A percentile compares a stretch with the other conserved stretches of the same genome.
These are phyloP conservation scores for Cunninghamia lanceolata DNA, from an alignment of 75 land plant species.

Conservation along the genomic window DNA sequence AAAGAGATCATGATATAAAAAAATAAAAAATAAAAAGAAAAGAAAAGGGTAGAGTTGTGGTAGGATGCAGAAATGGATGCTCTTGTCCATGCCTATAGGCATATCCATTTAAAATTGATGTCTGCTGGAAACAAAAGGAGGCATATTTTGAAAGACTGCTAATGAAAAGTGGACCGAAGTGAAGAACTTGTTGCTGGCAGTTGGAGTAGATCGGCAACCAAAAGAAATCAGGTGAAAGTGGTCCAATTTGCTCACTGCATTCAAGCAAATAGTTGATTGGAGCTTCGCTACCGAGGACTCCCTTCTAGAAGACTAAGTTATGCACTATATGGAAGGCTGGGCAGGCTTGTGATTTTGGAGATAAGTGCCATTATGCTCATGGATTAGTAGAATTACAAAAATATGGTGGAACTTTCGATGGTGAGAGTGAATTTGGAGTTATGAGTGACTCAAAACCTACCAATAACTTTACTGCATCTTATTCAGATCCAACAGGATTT, in stretches of 20 bases:
- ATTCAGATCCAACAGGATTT: no score
- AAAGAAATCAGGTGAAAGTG: conserved; percentile 37
- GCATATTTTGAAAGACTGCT: conserved; percentile 30
- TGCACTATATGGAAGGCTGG: no score
- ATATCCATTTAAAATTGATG: conserved; percentile 27
- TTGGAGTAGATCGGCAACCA: conserved; percentile 31
- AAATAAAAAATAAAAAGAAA: no score
- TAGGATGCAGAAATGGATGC: conserved; percentile 42
- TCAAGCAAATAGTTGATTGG: conserved; percentile 39
- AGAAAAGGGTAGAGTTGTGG: conserved; percentile 38
- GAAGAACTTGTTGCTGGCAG: conserved; percentile 18
- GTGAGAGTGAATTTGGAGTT: no score
- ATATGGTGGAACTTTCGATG: no score
- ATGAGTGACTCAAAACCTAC: no score
- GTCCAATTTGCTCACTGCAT: conserved; percentile 36
- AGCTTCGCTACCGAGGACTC: no score
- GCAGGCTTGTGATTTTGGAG: no score
- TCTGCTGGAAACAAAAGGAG: conserved; percentile 30
- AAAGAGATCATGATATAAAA: conserved; percentile 12
- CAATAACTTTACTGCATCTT: no score
- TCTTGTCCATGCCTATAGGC: conserved; percentile 27
- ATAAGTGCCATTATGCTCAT: no score
- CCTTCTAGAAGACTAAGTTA: no score
- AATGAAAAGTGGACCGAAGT: conserved; percentile 33
- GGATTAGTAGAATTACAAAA: no score